Evolutionary conservation across 495 filamentous ascomycete species (phyloP).

Genomic region (Penicillium cataractarum): DNA sequence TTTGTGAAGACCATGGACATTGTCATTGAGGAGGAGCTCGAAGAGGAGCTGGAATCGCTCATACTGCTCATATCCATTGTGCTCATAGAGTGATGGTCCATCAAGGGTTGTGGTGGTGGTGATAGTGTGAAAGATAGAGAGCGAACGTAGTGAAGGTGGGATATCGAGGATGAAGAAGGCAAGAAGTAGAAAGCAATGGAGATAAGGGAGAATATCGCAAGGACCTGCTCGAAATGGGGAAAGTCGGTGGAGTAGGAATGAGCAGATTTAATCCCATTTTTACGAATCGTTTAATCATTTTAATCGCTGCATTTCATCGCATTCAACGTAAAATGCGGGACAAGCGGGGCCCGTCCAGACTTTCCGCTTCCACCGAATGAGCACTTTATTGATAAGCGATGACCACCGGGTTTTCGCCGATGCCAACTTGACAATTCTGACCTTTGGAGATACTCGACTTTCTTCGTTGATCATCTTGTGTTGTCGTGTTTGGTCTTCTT

Average conservation of each 20-base stretch:
- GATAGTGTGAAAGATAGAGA: neutral
- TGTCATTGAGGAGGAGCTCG: conserved; percentile 18
- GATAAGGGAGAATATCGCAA: neutral
- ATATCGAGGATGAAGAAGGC: conserved; percentile 4
- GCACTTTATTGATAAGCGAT: conserved; percentile 24
- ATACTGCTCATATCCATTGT: conserved; percentile 16
- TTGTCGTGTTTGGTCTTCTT: neutral
- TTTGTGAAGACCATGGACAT: conserved; percentile 64
- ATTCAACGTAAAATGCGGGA: neutral
- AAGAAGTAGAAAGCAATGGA: conserved; percentile 1
- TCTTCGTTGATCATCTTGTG: neutral
- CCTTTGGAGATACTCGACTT: neutral
- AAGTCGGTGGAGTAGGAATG: neutral
- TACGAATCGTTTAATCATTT: neutral
- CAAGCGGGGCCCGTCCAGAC: conserved; percentile 2
- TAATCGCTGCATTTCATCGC: neutral
- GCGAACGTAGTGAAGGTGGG: neutral
- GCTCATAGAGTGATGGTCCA: conserved; percentile 20
- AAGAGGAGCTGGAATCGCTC: conserved; percentile 17
- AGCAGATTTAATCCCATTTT: conserved; percentile 13
- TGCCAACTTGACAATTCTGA: neutral
- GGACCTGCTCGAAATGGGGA: conserved; percentile 1
- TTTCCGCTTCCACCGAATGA: conserved; percentile 13
- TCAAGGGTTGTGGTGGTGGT: neutral
- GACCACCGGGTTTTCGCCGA: neutral